These are phyloP conservation scores for Echria macrotheca DNA, from an alignment of 495 filamentous ascomycete genomes.

Conservation along the genomic window DNA sequence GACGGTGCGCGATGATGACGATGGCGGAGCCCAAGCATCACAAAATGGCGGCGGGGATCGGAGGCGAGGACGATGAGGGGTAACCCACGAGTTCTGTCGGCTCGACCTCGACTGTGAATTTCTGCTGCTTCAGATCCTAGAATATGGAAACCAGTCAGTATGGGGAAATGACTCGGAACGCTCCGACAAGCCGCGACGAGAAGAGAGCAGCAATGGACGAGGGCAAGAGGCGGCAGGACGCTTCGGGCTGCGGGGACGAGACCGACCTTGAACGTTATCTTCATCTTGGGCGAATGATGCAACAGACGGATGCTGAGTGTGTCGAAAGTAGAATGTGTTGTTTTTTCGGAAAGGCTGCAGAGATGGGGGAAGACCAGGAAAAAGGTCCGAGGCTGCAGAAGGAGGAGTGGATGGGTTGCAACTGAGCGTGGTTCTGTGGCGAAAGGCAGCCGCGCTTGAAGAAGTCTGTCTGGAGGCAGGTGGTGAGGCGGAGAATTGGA, in stretches of 20 bases:
- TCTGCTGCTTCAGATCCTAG: conserved; percentile 95
- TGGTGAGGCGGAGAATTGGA: conserved; percentile 15
- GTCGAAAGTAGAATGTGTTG: not conserved
- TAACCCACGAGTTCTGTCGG: conserved; percentile 81
- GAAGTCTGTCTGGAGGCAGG: not conserved
- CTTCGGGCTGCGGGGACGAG: conserved; percentile 5
- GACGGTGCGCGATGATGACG: no score
- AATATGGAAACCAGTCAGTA: conserved; percentile 23
- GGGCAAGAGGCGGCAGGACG: not conserved
- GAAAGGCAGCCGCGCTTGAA: conserved; percentile 2
- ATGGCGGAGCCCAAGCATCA: conserved; percentile 2
- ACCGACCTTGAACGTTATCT: conserved; percentile 48
- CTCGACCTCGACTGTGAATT: conserved; percentile 92
- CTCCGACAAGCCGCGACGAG: not conserved
- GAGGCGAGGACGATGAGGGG: conserved; percentile 20
- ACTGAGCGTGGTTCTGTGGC: conserved; percentile 3
- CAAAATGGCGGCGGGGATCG: conserved; percentile 12
- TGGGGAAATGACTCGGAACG: conserved; percentile 5
- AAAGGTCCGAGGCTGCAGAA: not conserved
- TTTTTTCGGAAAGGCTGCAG: conserved; percentile 5
- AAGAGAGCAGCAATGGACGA: not conserved
- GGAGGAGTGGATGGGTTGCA: not conserved
- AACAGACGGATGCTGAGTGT: conserved; percentile 26
- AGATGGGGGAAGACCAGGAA: conserved; percentile 5
- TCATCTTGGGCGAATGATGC: conserved; percentile 40